phyloP scores from a whole-genome alignment of 2,329 filamentous ascomycete genomes.

The Arthrobotrys iridis region DNA sequence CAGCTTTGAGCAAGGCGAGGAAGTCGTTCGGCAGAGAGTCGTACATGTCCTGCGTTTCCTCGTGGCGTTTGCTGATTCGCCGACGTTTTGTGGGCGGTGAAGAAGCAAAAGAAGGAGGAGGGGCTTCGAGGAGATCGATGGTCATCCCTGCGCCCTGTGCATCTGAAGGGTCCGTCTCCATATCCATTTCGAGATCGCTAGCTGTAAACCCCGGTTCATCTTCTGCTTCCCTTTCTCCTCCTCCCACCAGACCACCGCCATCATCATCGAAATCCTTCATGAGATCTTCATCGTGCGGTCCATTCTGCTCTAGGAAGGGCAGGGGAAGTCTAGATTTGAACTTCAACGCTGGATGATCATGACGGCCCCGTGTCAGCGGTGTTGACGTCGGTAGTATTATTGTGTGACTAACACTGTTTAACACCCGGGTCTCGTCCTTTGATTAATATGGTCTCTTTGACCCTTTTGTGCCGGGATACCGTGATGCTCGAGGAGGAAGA shows the following conservation, averaged over 20 bases:
- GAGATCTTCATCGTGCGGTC: slow-evolving; percentile 37
- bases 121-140: slow-evolving; percentile 20
- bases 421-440: slow-evolving; percentile 20
- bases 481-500: too few relatives aligned
- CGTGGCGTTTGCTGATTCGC: neutral
- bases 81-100: slow-evolving; percentile 29
- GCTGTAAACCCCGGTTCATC: slow-evolving; percentile 13
- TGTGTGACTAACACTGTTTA: slow-evolving; percentile 31
- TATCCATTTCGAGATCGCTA: slow-evolving; percentile 31
- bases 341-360: slow-evolving; percentile 8
- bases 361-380: neutral
- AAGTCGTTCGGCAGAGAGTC: slow-evolving; percentile 34
- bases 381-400: neutral
- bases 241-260: too few relatives aligned
- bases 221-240: neutral
- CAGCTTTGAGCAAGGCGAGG: slow-evolving; percentile 17
- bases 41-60: neutral
- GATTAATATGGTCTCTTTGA: slow-evolving; percentile 42
- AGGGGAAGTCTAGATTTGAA: slow-evolving; percentile 22
- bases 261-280: slow-evolving; percentile 7
- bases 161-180: too few relatives aligned
- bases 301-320: slow-evolving; percentile 46
- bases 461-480: neutral
- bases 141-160: slow-evolving; percentile 22
- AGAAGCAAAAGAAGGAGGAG: too few relatives aligned